Evolutionary conservation across 2,329 filamentous ascomycete species (phyloP), one percentile per base, ranked within the genome.

Genomic region (Sporothrix brasiliensis): DNA sequence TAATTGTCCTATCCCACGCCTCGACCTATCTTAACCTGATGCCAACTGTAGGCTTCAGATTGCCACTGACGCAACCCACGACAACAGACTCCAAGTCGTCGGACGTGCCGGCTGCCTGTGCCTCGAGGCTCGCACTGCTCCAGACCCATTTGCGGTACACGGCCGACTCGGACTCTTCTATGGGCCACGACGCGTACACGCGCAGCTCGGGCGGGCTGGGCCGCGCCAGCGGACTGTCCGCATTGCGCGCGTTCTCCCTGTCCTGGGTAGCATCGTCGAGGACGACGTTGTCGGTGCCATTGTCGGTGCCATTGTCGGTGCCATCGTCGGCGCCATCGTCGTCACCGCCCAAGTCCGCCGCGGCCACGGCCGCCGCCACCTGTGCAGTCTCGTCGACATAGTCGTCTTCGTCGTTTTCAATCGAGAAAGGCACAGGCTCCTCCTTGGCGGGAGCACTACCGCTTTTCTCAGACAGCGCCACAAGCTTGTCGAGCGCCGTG

Each of bases 241-340:
- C 79, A 72, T 82, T 80, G 7, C 80, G 76, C 56, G 85, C 79
- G 44, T 84, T 79, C 71, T 82, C 82, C 56, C 81, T 79, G 68
- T 61, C 53, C 4, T 50, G 68, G 39, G 47, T 39, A 1, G 21
- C 2, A 6, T 84, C 83, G 34, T 84, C 82, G 0, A 44, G 41
- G 41, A 79, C 76, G 39, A 79, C 80, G 68, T 81, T 79, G 21
- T 81, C 75, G 60, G 56, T 34, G 19, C 13, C 30, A n/a, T 81
- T 79, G 21, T 81, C 75, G 60, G 56, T 34, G 19, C 13, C 30
- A n/a, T 10, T 13, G 34, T 21, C 41, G 60, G 30, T 44, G 16
- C 11, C 41, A 19, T 14, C 19, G 34, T 11, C 41, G 41, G 27
- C 24, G 2, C 24, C 2, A 24, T 44, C 41, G 7, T 44, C 11